Evolutionary conservation across 2,329 filamentous ascomycete species (phyloP), one percentile per base, ranked within the genome.

Genomic region (Trichothecium roseum): DNA sequence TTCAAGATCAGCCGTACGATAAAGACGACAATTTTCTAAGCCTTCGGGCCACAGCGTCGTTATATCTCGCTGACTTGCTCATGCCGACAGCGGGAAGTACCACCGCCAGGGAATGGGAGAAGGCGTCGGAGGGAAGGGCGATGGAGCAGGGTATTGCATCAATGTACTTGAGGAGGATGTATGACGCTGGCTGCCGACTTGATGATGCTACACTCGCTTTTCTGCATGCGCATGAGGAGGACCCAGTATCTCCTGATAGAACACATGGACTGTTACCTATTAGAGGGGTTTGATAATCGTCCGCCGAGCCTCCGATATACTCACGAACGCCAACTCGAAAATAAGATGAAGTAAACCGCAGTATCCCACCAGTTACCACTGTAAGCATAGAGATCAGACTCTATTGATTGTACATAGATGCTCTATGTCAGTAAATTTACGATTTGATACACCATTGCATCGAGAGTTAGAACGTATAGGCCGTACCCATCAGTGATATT

Each of bases 51-150:
- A 84, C 86, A 70, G 59, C 87, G 5, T 74, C 76, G 1, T 62
- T 91, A 13, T 94, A 84, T 67, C 64, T 85, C 13, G 81, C 71
- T 6, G 84, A 94, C 53, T 58, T 94, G 27, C 52, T 60, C 18
- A 48, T 78, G 16, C 64, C 66, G 1, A 44, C 55, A 24, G 20
- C 20, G 6, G 20, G 20, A 6, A 6, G 6, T 28, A 44, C 45
- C 3, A 48, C 51, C 6, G 53, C 9, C 44, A 42, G 12, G 40
- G 43, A 14, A 45, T 47, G 34, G 42, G 55, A 28, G 45, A 49
- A 9, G 14, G 51, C 45, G 2, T 37, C 45, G 8, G 46, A 29
- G 14, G 42, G 40, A 30, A 49, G 47, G 27, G 46, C 47, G 15
- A 47, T 49, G 30, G 52, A 62, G 30, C 47, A 55, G 26, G 41